Percentiles rank a stretch among this genome's conserved stretches.
Conservation (phyloP, 1,284 basidiomycete species). For the Rhodofomes roseus region DNA sequence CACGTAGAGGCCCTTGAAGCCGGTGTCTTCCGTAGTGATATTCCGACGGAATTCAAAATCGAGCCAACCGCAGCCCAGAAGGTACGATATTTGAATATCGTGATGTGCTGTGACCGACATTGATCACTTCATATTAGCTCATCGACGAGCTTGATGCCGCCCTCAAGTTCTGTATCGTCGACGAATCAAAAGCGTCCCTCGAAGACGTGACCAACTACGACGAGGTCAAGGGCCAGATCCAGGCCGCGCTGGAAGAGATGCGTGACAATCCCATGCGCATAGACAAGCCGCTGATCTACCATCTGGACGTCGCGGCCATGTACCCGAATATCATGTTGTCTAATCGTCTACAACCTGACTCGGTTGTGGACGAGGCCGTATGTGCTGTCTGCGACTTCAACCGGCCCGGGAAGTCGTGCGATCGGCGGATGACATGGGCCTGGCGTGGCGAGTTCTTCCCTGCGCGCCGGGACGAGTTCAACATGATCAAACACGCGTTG, state of each 20-base stretch:
- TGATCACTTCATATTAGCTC: conserved; percentile 48
- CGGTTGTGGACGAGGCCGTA: conserved; percentile 93
- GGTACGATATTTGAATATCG: conserved; percentile 40
- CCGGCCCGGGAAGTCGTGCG: conserved; percentile 92
- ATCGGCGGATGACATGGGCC: conserved; percentile 94
- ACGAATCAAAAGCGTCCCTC: conserved; percentile 82
- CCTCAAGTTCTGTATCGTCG: conserved; percentile 83
- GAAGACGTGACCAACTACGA: conserved; percentile 95
- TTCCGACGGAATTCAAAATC: conserved; percentile 93
- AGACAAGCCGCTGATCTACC: conserved; percentile 96
- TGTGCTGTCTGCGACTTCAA: conserved; percentile 99
- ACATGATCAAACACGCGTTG: conserved; percentile 98
- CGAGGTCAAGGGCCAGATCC: conserved; percentile 84
- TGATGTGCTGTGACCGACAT: background rate
- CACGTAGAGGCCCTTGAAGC: conserved; percentile 99
- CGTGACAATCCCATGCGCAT: conserved; percentile 88
- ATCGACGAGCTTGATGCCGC: conserved; percentile 95
- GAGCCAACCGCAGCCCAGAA: conserved; percentile 85
- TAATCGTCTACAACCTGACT: conserved; percentile 97
- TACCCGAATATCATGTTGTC: conserved; percentile 99
- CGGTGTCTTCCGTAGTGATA: conserved; percentile 97
- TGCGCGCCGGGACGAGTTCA: conserved; percentile 95
- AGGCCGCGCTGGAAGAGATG: conserved; percentile 79
- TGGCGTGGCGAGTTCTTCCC: conserved; percentile 99
- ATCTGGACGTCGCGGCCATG: conserved; percentile 99